Percentiles rank a stretch among this genome's conserved stretches.
Conservation (phyloP, 2,329 filamentous ascomycete species). For the Botrytis paeoniae region DNA sequence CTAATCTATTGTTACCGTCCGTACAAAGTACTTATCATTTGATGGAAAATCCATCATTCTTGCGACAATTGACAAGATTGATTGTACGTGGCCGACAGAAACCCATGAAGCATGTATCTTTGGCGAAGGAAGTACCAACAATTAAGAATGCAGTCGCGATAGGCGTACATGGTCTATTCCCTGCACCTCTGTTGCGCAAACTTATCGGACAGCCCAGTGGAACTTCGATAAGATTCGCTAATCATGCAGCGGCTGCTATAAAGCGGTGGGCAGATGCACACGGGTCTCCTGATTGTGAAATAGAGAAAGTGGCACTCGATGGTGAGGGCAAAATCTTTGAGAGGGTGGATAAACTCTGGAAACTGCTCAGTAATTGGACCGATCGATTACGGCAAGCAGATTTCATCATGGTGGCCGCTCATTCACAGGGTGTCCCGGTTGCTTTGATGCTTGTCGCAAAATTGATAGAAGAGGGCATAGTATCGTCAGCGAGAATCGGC, state of each 20-base stretch:
- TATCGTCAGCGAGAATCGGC: conserved; percentile 73
- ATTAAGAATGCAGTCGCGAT: conserved; percentile 88
- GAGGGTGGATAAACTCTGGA: conserved; percentile 90
- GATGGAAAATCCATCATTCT: conserved; percentile 65
- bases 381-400: conserved; percentile 85
- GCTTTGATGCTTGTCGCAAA: conserved; percentile 90
- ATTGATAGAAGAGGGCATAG: conserved; percentile 83
- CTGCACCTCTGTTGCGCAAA: conserved; percentile 78
- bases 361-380: conserved; percentile 89
- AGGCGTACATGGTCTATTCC: conserved; percentile 92
- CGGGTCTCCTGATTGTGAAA: conserved; percentile 71
- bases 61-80: conserved; percentile 63
- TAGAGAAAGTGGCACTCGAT: conserved; percentile 92
- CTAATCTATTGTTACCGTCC: conserved; percentile 67
- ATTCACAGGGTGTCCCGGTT: conserved; percentile 94
- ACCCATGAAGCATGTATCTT: conserved; percentile 67
- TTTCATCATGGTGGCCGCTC: conserved; percentile 86
- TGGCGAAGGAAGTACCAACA: conserved; percentile 64
- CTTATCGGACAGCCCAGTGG: conserved; percentile 94
- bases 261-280: conserved; percentile 74
- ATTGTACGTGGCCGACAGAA: conserved; percentile 55
- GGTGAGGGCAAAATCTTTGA: conserved; percentile 91
- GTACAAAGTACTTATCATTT: conserved; percentile 66
- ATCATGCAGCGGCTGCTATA: conserved; percentile 79
- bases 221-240: conserved; percentile 90